Base-by-base conservation (phyloP, 208 protist species). In the Trypanosomatidae sp. region DNA sequence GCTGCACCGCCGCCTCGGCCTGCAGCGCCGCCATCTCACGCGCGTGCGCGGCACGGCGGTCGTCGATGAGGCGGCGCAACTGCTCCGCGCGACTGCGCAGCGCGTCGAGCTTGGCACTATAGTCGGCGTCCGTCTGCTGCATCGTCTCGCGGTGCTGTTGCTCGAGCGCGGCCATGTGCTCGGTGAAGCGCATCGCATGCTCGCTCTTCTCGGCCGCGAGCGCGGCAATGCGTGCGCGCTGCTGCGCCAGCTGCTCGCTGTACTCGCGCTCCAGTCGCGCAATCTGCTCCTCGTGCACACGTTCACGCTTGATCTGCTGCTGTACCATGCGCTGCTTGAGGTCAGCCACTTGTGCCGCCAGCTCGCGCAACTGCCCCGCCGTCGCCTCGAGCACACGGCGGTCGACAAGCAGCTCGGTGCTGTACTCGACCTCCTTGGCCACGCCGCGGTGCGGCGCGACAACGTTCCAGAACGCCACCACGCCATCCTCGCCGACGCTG, bases 381-480 rank as follows among this genome's bases (percentile, higher is more conserved):
- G 78, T 84, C 28, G 86, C 73, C 57, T 97, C 91, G 16, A 97
- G 73, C 47, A 97, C 92, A 26, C 56, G 58, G 43, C 83, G 82
- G 27, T 96, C 88, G 39, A 98, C 87, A 7, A 98, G 78, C 24
- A 98, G 67, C 65, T 98, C 91, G 28, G 91, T 92, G 11, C 84
- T 80, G 64, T 79, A 97, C 43, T 86, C 75, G 27, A 89, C 43
- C 61, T 95, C 85, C 45, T 65, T 66, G 3, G 67, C 61, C 4
- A 63, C 41, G 13, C 66, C 66, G 26, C 89, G 82, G 41, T 97
- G 90, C 30, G 88, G 88, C 7, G 92, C 91, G 1, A 88, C 66
- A 19, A 96, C 70, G 44, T 93, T 80, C 73, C 83, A 94, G 47
- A 95, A 81, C 26, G 88, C 77, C 13, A 97, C 66, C 22, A 74